These are phyloP conservation scores for Sicyos edulis DNA, from an alignment of 306 rosid species.

Conservation along the genomic window DNA sequence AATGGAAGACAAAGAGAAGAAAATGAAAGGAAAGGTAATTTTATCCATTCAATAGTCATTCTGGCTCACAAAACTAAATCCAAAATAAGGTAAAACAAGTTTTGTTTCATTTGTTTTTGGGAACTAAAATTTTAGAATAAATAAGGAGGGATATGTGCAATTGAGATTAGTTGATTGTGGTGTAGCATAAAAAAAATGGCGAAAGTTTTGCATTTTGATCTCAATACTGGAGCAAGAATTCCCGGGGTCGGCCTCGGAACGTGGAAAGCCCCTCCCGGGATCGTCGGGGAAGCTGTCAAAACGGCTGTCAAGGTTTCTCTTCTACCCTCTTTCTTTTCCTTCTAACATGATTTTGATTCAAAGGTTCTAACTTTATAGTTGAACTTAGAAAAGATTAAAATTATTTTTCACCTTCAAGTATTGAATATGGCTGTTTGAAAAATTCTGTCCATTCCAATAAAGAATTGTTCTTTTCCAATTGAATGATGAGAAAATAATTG, in stretches of 20 bases:
- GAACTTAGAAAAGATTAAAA: too few species aligned
- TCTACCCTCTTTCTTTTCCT: neutral
- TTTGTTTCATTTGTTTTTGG: too few species aligned
- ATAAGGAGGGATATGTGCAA: neutral
- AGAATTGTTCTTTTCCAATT: too few species aligned
- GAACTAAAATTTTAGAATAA: neutral
- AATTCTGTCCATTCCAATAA: too few species aligned
- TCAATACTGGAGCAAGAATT: slow-evolving; percentile 49
- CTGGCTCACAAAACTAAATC: neutral
- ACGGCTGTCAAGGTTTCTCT: slow-evolving; percentile 43
- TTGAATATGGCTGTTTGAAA: too few species aligned
- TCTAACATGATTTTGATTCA: neutral
- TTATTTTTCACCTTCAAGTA: too few species aligned
- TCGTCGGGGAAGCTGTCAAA: slow-evolving; percentile 35
- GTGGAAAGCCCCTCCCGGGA: slow-evolving; percentile 38
- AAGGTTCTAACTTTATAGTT: too few species aligned
- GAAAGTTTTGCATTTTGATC: slow-evolving; percentile 26
- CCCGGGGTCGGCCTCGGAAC: slow-evolving; percentile 56
- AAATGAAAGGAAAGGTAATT: neutral
- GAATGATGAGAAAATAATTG: too few species aligned
- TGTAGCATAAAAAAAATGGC: neutral
- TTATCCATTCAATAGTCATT: neutral
- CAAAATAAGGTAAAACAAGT: neutral
- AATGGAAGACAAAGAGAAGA: neutral
- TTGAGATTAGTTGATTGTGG: neutral